Percentiles rank a stretch among this genome's conserved stretches.
Conservation (phyloP, 2,329 filamentous ascomycete genomes). For the Penicillium capsulatum region DNA sequence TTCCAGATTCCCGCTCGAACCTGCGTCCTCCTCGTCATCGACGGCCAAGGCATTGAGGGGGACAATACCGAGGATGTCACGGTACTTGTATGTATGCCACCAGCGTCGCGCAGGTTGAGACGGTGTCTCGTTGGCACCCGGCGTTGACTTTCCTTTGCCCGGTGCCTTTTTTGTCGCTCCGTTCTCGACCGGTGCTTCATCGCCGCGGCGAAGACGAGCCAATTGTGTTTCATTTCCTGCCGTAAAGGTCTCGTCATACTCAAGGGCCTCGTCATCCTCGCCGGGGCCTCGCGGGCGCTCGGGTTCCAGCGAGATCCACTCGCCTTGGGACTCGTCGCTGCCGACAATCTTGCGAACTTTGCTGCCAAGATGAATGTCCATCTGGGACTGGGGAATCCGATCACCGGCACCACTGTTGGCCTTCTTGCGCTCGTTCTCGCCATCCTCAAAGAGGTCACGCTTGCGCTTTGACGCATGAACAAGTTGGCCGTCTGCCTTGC, state of each 20-base stretch:
- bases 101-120: conserved; percentile 31
- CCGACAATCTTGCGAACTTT: conserved; percentile 49
- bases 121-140: conserved; percentile 22
- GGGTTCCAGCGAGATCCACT: conserved; percentile 35
- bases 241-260: conserved; percentile 32
- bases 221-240: conserved; percentile 29
- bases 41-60: conserved; percentile 46
- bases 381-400: conserved; percentile 45
- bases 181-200: conserved; percentile 17
- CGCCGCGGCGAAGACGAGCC: conserved; percentile 31
- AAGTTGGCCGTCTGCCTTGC: conserved; percentile 19
- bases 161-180: conserved; percentile 20
- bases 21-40: conserved; percentile 28
- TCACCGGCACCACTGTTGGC: conserved; percentile 55
- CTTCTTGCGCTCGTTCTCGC: conserved; percentile 43
- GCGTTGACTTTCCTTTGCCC: conserved; percentile 11
- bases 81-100: conserved; percentile 91
- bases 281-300: conserved; percentile 22
- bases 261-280: conserved; percentile 33
- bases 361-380: conserved; percentile 41
- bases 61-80: conserved; percentile 78
- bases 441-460: conserved; percentile 34
- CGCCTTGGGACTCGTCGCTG: conserved; percentile 33
- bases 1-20: conserved; percentile 48
- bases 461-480: conserved; percentile 41